Base-by-base conservation (phyloP, 805 yeast genomes). In the Kluyveromyces starmeri region DNA sequence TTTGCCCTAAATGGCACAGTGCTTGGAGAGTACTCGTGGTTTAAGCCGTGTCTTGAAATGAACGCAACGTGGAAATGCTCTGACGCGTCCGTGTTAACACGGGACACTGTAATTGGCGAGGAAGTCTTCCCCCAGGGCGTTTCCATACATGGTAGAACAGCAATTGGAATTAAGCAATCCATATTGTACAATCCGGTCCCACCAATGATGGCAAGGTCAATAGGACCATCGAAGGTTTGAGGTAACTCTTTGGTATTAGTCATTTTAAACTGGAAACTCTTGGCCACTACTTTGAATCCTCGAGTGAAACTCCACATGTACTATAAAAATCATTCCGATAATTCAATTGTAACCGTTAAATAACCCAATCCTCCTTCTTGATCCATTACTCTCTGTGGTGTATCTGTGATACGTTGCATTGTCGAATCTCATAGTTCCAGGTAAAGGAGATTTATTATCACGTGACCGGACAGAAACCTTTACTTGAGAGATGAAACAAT, bases 101-200 rank as follows among this genome's bases (percentile, higher is more conserved):
- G 75, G n/a, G 94, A 80, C 41, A 92, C 77, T 32, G 96, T 88
- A 53, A 92, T 83, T 25, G 96, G 88, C 10, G 94, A 80, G 4
- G 96, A 86, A 15, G 99, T 96, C 46, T 70, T 72, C 8, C 98
- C 99, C 97, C 97, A 92, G 15, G 99, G 99, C 3, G 99, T 92
- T 13, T 81, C 71, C 39, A 86, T 62, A 11, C 84, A 75, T 9
- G 60, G 61, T 27, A 92, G 62, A 46, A 79, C 67, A 11, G 96
- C 95, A 29, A 89, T 94, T 3, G 95, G 94, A 31, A 78, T 71
- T 37, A 92, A 67, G 38, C 83, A 76, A 26, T 80, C 83, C 38
- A 92, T 67, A 39, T 83, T 82, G 66, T 92, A 92, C 20, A 92
- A 71, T n/a, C 99, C 99, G 4, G 98, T 92, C 26, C 98, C 98